phyloP scores from a whole-genome alignment of 805 yeast species.

The Starmerella cellae region DNA sequence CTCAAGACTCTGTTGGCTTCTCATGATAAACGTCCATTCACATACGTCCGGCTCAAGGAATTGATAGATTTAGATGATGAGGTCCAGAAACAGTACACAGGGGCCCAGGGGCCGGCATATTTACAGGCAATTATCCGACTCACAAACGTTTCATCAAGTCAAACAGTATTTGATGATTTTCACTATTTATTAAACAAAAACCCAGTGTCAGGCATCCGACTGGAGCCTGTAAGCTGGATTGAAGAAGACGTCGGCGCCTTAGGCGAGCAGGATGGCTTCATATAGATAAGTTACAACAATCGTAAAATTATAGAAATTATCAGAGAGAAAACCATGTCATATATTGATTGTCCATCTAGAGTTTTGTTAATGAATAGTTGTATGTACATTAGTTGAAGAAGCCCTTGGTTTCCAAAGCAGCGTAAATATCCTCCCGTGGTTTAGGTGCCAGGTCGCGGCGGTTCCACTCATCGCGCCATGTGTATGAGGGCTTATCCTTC shows the following conservation, averaged over 20 bases:
- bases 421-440: slow-evolving; percentile 24
- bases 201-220: slow-evolving; percentile 20
- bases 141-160: slow-evolving; percentile 3
- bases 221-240: slow-evolving; percentile 18
- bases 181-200: slow-evolving; percentile 17
- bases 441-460: slow-evolving; percentile 60
- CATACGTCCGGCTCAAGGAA: slow-evolving; percentile 6
- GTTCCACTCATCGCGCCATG: slow-evolving; percentile 73
- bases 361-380: not conserved
- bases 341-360: too few relatives aligned
- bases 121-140: slow-evolving; percentile 2
- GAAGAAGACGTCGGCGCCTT: not conserved
- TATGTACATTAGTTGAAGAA: slow-evolving; percentile 3
- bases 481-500: slow-evolving; percentile 27
- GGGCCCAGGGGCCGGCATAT: slow-evolving; percentile 2
- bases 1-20: not conserved
- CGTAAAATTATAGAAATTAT: not conserved
- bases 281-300: slow-evolving; percentile 1
- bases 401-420: slow-evolving; percentile 1
- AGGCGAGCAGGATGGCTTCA: not conserved
- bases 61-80: not conserved
- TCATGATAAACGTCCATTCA: slow-evolving; percentile 6
- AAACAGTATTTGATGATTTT: slow-evolving; percentile 17
- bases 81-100: not conserved
- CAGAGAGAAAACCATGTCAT: too few relatives aligned